Percentiles rank a stretch among this genome's conserved stretches.
These are phyloP conservation scores for Termitomyces sp. DNA, from an alignment of 768 basidiomycete species.

Conservation along the genomic window DNA sequence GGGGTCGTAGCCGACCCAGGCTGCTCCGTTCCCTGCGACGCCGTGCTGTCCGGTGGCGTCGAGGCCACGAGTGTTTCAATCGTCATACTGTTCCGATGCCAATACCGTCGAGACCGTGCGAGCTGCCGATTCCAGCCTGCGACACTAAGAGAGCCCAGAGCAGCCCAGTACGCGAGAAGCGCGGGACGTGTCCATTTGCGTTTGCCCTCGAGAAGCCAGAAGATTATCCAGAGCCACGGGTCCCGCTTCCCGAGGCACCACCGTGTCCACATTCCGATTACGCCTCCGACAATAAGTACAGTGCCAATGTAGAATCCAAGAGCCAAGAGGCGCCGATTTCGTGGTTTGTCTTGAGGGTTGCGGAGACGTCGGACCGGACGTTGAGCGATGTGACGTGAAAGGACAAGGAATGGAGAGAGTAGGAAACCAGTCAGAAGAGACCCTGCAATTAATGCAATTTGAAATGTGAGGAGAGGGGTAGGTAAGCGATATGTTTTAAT, in stretches of 20 bases:
- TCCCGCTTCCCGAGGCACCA: constrained; percentile 79
- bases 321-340: constrained; percentile 79
- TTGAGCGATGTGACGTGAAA: constrained; percentile 89
- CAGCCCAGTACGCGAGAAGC: constrained; percentile 81
- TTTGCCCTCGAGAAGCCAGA: constrained; percentile 72
- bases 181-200: constrained; percentile 75
- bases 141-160: constrained; percentile 75
- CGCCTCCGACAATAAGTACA: constrained; percentile 67
- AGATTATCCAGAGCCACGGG: constrained; percentile 83
- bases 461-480: constrained; percentile 87
- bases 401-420: constrained; percentile 86
- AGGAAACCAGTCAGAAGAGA: constrained; percentile 90
- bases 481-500: constrained; percentile 92
- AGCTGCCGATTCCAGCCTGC: constrained; percentile 94
- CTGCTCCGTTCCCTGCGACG: neutral
- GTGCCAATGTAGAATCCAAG: constrained; percentile 78
- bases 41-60: constrained; percentile 16
- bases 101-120: constrained; percentile 65
- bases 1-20: constrained; percentile 3
- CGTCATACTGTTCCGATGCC: constrained; percentile 36
- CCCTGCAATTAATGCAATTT: constrained; percentile 88
- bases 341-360: constrained; percentile 77
- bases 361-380: constrained; percentile 77
- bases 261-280: constrained; percentile 90
- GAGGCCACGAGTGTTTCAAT: constrained; percentile 29